Evolutionary conservation across 2,329 filamentous ascomycete genomes (phyloP).

Genomic region (Fusarium brevicatenulatum): DNA sequence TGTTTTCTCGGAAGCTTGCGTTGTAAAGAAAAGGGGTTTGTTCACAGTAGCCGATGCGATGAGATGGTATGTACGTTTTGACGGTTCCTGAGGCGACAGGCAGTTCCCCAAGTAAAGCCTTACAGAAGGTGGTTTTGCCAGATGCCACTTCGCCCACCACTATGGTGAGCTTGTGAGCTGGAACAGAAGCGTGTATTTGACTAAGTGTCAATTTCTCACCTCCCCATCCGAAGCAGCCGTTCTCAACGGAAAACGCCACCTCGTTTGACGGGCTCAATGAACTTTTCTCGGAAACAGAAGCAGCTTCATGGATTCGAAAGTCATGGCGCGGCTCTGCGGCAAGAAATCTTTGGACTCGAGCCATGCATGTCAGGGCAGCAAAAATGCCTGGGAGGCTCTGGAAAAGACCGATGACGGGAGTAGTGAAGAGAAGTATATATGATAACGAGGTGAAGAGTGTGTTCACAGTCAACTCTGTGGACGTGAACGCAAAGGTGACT

Average conservation of each 20-base stretch:
- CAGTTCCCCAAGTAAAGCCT: constrained; percentile 48
- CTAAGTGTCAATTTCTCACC: constrained; percentile 37
- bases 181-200: constrained; percentile 30
- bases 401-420: constrained; percentile 47
- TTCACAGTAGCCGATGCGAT: constrained; percentile 47
- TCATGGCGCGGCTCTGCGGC: constrained; percentile 43
- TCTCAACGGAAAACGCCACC: constrained; percentile 25
- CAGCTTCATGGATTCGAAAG: constrained; percentile 17
- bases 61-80: constrained; percentile 7
- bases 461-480: constrained; percentile 38
- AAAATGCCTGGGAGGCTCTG: constrained; percentile 48
- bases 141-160: constrained; percentile 52
- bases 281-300: constrained; percentile 6
- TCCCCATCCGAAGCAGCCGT: constrained; percentile 44
- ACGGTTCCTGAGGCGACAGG: constrained; percentile 37
- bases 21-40: constrained; percentile 50
- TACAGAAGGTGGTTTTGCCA: constrained; percentile 53
- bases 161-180: constrained; percentile 44
- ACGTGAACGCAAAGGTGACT: constrained; percentile 48
- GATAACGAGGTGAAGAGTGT: constrained; percentile 50
- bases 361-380: constrained; percentile 47
- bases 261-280: accelerated
- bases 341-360: constrained; percentile 52
- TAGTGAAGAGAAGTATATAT: constrained; percentile 48
- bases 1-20: constrained; percentile 51